Conservation (phyloP, 257 asterid species). For the Ballota nigra region DNA sequence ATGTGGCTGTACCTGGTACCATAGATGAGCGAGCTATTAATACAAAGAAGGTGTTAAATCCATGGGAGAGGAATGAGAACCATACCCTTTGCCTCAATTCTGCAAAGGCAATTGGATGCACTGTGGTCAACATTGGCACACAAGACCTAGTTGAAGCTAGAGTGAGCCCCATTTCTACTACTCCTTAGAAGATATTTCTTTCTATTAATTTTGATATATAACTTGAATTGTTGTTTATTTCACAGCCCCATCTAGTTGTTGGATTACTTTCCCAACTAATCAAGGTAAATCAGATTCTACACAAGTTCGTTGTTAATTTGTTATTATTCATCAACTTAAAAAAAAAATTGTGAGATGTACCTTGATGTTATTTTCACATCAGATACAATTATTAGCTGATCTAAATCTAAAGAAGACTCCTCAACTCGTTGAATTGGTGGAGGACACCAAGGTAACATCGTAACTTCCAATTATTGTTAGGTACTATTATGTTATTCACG, state of each 20-base stretch:
- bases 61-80: slow-evolving; percentile 93
- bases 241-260: slow-evolving; percentile 88
- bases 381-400: slow-evolving; percentile 91
- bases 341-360: background rate
- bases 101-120: slow-evolving; percentile 99
- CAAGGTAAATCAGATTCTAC: slow-evolving; percentile 50
- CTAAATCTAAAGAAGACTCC: slow-evolving; percentile 91
- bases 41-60: slow-evolving; percentile 72
- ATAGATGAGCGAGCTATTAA: slow-evolving; percentile 96
- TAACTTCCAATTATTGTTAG: slow-evolving; percentile 13
- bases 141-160: slow-evolving; percentile 90
- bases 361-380: background rate
- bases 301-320: background rate
- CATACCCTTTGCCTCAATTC: slow-evolving; percentile 93
- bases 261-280: slow-evolving; percentile 91
- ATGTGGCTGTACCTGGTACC: slow-evolving; percentile 92
- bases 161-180: slow-evolving; percentile 42
- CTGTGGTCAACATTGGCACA: slow-evolving; percentile 95
- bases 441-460: slow-evolving; percentile 68
- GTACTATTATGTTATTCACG: background rate
- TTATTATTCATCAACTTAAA: background rate
- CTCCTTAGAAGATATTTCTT: background rate
- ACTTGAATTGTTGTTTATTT: background rate
- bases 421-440: slow-evolving; percentile 84
- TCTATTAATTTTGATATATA: too few relatives aligned